Conservation (phyloP, 345 rosid species). For the Populus simonii region DNA sequence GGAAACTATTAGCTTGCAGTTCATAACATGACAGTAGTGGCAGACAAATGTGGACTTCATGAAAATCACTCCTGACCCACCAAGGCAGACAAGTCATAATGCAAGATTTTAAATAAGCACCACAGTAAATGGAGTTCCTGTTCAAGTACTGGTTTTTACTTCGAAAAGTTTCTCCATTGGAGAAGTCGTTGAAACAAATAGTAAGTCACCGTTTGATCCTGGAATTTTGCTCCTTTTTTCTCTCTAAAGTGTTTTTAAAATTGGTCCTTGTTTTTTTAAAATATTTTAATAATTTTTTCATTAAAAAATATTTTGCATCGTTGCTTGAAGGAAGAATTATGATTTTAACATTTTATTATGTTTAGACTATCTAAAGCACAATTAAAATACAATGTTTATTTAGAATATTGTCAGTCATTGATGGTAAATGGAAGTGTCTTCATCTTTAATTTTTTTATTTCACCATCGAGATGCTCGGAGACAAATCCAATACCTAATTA, state of each 20-base stretch:
- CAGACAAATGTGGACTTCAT: slow-evolving; percentile 31
- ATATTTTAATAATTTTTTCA: too few relatives aligned
- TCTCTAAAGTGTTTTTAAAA: too few relatives aligned
- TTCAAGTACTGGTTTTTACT: neutral
- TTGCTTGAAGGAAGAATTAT: too few relatives aligned
- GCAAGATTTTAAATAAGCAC: neutral
- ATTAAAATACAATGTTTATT: neutral
- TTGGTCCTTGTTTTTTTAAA: too few relatives aligned
- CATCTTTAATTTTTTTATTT: neutral
- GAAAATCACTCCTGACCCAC: slow-evolving; percentile 30
- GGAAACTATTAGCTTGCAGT: slow-evolving; percentile 2
- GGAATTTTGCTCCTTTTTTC: too few relatives aligned
- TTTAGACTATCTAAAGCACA: neutral
- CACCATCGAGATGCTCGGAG: neutral
- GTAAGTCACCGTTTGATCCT: too few relatives aligned
- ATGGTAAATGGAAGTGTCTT: neutral
- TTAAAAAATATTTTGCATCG: too few relatives aligned
- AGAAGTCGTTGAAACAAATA: neutral
- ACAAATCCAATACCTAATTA: neutral
- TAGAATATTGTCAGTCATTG: neutral
- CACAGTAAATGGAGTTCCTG: neutral
- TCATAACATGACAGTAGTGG: slow-evolving; percentile 20
- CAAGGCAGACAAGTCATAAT: slow-evolving; percentile 6
- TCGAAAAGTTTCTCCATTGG: neutral
- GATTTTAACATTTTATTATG: too few relatives aligned